Evolutionary conservation across 2,329 filamentous ascomycete species (phyloP), one percentile per base, ranked within the genome.

Genomic region (Neurospora crassa): DNA sequence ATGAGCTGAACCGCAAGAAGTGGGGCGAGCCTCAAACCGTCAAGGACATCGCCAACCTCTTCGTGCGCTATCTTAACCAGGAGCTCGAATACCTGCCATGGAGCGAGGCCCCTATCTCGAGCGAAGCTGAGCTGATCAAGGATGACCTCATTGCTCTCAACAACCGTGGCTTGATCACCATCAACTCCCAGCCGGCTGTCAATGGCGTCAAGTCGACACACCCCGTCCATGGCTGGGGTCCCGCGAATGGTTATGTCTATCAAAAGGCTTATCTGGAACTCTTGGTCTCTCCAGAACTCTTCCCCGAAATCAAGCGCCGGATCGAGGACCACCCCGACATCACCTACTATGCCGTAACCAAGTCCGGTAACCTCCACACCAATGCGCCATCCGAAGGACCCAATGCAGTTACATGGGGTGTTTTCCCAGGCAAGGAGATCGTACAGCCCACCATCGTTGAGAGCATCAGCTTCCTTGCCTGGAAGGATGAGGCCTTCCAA

Each of bases 401-500:
- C 45, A 99, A 99, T 77, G 96, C 96, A n/a, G 92, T 99, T 68
- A 99, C 96, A 1, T 99, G 96, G 96, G 96, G 96, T 81, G 96
- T 99, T 42, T 99, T 98, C 84, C 95, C 96, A 0, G 96, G 96
- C 72, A 97, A 98, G 81, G 96, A 99, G 82, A 97, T 99, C 79
- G 94, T 99, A n/a, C 96, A 99, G 81, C 96, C 96, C 16, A 99
- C 96, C n/a, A 97, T 99, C 77, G 96, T 99, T 69, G 96, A 99
- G 83, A 96, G 93, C 20, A 91, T 99, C 80, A 97, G 93, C 80
- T 99, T 99, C 87, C 85, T 99, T 70, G 96, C 96, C 2, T 99
- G 96, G 96, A 97, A 97, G 82, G 96, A 99, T 76, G 96, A 99
- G 82, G 96, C 97, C 18, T 99, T 94, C 85, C 89, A 92, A 73